Evolutionary conservation across 2,329 filamentous ascomycete species (phyloP).

Genomic region (Teratosphaeria nubilosa): DNA sequence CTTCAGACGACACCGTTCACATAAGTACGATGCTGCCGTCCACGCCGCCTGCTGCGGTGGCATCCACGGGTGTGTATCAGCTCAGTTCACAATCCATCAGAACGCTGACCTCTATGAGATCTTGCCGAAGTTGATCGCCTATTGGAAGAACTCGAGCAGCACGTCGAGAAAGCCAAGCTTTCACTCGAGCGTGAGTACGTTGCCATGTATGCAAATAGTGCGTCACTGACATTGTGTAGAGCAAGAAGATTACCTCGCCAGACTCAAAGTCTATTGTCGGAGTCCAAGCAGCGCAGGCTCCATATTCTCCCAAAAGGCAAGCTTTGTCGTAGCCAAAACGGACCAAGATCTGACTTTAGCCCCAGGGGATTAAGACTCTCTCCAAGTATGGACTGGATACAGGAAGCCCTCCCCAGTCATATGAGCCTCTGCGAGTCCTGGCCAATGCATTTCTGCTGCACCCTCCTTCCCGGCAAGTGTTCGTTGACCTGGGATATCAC

Average conservation of each 20-base stretch:
- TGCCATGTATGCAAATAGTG: neutral
- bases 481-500: conserved; percentile 61
- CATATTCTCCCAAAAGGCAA: conserved; percentile 72
- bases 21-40: neutral
- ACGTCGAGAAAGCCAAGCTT: conserved; percentile 16
- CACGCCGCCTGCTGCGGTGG: neutral
- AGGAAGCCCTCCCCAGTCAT: conserved; percentile 46
- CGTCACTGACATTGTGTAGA: conserved; percentile 37
- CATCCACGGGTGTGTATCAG: neutral
- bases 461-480: conserved; percentile 56
- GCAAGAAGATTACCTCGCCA: conserved; percentile 45
- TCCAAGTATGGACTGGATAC: conserved; percentile 62
- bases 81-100: neutral
- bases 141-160: conserved; percentile 18
- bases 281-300: conserved; percentile 62
- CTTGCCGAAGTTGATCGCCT: conserved; percentile 20
- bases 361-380: conserved; percentile 64
- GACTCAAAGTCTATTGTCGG: conserved; percentile 71
- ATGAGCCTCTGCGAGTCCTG: conserved; percentile 69
- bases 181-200: conserved; percentile 17
- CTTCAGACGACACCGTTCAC: neutral
- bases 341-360: neutral
- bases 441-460: conserved; percentile 74
- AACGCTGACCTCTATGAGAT: conserved; percentile 4
- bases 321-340: conserved; percentile 9